Conservation (phyloP, 1,139 yeast species). For the Suhomyces choctaworum region DNA sequence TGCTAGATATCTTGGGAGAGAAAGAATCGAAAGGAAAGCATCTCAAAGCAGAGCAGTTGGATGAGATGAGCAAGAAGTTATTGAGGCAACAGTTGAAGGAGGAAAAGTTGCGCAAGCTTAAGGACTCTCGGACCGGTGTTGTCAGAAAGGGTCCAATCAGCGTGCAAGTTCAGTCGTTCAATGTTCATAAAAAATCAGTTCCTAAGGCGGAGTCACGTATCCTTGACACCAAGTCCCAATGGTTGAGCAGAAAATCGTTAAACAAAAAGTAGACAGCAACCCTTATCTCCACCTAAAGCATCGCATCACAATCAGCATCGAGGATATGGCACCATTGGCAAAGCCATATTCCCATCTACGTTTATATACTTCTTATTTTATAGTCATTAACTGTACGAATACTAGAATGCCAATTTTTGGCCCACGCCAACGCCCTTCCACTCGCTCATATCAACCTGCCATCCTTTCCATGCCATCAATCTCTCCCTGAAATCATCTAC, state of each 20-base stretch:
- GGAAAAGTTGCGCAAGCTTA: constrained; percentile 45
- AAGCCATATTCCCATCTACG: neutral
- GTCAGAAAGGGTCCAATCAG: constrained; percentile 58
- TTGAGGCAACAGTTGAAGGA: constrained; percentile 30
- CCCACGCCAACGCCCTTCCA: constrained; percentile 47
- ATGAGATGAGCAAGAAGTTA: constrained; percentile 28
- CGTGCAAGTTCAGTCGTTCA: constrained; percentile 44
- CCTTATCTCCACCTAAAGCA: too few species aligned
- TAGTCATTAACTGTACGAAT: constrained; percentile 9
- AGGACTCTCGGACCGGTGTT: constrained; percentile 36
- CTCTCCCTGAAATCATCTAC: constrained; percentile 43
- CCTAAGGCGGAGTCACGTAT: constrained; percentile 49
- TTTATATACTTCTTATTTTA: constrained; percentile 5
- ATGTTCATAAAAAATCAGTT: constrained; percentile 33
- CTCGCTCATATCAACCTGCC: constrained; percentile 82
- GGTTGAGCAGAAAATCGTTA: constrained; percentile 61
- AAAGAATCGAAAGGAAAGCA: constrained; percentile 32
- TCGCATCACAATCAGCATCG: too few species aligned
- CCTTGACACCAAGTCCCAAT: constrained; percentile 49
- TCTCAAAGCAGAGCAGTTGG: constrained; percentile 39
- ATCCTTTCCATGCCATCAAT: constrained; percentile 68
- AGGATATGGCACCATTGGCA: too few species aligned
- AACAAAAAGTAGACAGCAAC: constrained; percentile 38
- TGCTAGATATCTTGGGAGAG: constrained; percentile 32
- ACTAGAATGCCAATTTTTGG: constrained; percentile 10